These are phyloP conservation scores for Suillus paluster DNA, from an alignment of 768 basidiomycete species.

Conservation along the genomic window DNA sequence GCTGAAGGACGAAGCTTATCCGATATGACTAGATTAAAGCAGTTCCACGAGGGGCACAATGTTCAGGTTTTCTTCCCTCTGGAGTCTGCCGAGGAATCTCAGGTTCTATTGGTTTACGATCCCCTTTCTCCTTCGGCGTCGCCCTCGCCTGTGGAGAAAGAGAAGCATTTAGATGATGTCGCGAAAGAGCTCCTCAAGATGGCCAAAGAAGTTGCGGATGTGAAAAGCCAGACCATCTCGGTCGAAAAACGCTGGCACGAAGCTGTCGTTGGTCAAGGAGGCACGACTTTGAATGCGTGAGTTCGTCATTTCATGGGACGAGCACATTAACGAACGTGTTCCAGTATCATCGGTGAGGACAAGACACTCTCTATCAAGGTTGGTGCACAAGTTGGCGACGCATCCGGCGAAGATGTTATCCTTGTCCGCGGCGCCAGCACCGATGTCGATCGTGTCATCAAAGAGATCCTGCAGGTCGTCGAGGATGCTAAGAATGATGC, in stretches of 20 bases:
- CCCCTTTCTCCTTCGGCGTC: constrained; percentile 67
- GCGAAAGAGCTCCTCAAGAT: constrained; percentile 76
- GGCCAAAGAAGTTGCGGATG: constrained; percentile 83
- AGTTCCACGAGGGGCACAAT: constrained; percentile 81
- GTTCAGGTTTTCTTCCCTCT: constrained; percentile 89
- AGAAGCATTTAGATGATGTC: constrained; percentile 77
- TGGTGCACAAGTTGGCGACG: constrained; percentile 68
- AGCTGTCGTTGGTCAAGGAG: constrained; percentile 76
- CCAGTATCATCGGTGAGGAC: constrained; percentile 90
- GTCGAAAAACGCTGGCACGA: constrained; percentile 95
- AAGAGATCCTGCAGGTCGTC: constrained; percentile 84
- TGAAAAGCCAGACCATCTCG: constrained; percentile 74
- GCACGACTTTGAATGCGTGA: constrained; percentile 87
- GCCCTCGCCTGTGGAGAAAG: constrained; percentile 73
- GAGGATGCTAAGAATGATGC: constrained; percentile 95
- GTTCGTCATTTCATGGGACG: constrained; percentile 31
- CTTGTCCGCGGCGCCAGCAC: constrained; percentile 79
- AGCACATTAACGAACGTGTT: constrained; percentile 6
- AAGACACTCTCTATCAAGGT: constrained; percentile 86
- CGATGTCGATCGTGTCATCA: constrained; percentile 88
- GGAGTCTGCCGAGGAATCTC: constrained; percentile 74
- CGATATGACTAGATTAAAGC: constrained; percentile 60
- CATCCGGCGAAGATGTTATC: constrained; percentile 72
- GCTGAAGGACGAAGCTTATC: neutral
- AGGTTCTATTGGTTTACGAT: constrained; percentile 84